Percentiles rank a stretch among this genome's conserved stretches.
Evolutionary conservation across 164 flowering plant species (phyloP).

Genomic region (Liriodendron chinense): DNA sequence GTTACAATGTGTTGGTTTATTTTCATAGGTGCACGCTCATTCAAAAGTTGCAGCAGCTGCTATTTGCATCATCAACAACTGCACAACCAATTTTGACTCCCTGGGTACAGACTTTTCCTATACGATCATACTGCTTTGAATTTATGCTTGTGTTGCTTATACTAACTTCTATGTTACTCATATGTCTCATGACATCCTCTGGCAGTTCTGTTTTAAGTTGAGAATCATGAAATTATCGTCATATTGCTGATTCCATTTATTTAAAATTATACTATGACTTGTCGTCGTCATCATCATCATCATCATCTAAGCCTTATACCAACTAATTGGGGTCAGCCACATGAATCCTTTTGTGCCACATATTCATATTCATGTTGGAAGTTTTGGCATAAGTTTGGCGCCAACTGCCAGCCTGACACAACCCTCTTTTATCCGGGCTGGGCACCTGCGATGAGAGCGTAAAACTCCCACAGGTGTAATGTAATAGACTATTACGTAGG

Average conservation of each 20-base stretch:
- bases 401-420: too few relatives aligned
- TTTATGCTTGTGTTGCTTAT: background rate
- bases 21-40: constrained; percentile 71
- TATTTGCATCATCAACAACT: constrained; percentile 94
- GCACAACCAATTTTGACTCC: constrained; percentile 94
- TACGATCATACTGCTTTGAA: background rate
- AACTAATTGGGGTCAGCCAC: too few relatives aligned
- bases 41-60: constrained; percentile 83
- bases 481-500: too few relatives aligned
- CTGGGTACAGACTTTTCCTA: constrained; percentile 39
- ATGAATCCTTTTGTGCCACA: too few relatives aligned
- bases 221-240: background rate
- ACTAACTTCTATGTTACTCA: background rate
- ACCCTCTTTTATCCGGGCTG: too few relatives aligned
- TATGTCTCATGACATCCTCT: background rate
- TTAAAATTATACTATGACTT: background rate
- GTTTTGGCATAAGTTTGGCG: too few relatives aligned
- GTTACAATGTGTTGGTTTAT: background rate
- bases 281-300: too few relatives aligned
- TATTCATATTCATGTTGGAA: too few relatives aligned
- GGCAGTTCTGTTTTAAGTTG: background rate
- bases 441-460: too few relatives aligned
- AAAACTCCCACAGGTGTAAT: too few relatives aligned
- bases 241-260: background rate
- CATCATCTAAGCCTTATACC: too few relatives aligned